Evolutionary conservation across 495 filamentous ascomycete genomes (phyloP).

Genomic region (Lasiosphaeriaceae sp.): DNA sequence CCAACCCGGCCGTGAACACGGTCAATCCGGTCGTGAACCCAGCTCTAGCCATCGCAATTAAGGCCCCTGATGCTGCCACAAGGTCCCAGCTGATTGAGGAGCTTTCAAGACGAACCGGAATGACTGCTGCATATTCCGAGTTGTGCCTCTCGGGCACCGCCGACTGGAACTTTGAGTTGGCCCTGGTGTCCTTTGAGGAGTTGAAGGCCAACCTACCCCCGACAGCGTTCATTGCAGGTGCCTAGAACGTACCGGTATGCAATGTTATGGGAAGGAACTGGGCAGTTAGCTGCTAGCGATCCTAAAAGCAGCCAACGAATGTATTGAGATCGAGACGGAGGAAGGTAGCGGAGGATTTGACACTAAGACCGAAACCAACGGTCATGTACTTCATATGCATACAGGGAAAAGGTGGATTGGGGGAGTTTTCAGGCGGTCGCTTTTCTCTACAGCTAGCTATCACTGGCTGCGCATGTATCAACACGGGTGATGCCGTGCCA

Average conservation of each 20-base stretch:
- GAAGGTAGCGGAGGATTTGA: too few species aligned
- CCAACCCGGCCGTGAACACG: background rate
- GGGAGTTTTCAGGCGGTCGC: background rate
- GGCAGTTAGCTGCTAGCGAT: background rate
- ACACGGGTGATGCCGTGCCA: too few species aligned
- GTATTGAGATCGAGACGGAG: background rate
- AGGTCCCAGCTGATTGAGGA: slow-evolving; percentile 59
- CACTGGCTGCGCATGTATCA: too few species aligned
- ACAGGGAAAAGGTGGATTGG: background rate
- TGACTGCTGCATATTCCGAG: slow-evolving; percentile 69
- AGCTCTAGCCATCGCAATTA: background rate
- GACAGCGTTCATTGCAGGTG: slow-evolving; percentile 30
- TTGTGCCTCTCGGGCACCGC: slow-evolving; percentile 61
- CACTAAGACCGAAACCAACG: background rate
- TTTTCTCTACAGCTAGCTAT: background rate
- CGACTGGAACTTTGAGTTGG: slow-evolving; percentile 69
- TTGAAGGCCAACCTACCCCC: slow-evolving; percentile 41
- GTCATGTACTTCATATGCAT: slow-evolving; percentile 1
- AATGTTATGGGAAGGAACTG: background rate
- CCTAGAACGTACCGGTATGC: slow-evolving; percentile 4
- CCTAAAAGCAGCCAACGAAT: background rate
- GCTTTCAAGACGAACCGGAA: slow-evolving; percentile 62
- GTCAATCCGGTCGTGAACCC: background rate
- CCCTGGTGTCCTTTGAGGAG: slow-evolving; percentile 62
- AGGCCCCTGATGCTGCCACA: slow-evolving; percentile 39